phyloP scores from a whole-genome alignment of 345 rosid species.

The Salix arbutifolia region DNA sequence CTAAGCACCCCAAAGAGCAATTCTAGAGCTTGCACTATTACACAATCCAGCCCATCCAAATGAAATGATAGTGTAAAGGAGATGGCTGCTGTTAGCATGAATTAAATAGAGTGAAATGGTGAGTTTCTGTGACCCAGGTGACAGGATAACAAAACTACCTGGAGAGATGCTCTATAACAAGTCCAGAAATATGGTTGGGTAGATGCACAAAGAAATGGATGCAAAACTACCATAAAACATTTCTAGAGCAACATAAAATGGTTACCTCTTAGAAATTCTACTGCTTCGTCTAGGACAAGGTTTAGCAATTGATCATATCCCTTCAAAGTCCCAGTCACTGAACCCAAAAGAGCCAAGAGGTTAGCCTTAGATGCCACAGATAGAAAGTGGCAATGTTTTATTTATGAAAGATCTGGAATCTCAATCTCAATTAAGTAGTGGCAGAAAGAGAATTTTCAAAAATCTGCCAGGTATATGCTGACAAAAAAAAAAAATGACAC shows the following conservation, averaged over 20 bases:
- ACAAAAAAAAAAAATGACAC: not conserved
- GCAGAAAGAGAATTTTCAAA: not conserved
- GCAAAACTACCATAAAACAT: not conserved
- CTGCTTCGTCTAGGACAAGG: constrained; percentile 89
- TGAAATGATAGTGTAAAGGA: not conserved
- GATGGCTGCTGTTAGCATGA: not conserved
- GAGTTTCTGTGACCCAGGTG: not conserved
- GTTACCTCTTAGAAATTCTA: constrained; percentile 84
- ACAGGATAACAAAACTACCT: not conserved
- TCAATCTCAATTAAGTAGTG: not conserved
- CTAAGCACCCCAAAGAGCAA: not conserved
- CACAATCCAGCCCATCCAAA: not conserved
- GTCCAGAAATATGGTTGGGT: not conserved
- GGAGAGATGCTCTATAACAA: not conserved
- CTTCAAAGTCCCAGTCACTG: constrained; percentile 91
- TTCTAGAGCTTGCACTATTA: not conserved
- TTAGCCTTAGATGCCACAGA: not conserved
- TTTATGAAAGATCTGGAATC: not conserved
- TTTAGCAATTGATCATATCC: constrained; percentile 93
- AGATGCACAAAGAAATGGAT: not conserved
- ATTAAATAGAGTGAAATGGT: not conserved
- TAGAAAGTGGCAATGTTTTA: not conserved
- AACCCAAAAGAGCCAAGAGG: constrained; percentile 6
- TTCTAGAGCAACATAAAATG: not conserved
- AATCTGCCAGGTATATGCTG: not conserved